These are phyloP conservation scores for Tolypocladium cylindrosporum DNA, from an alignment of 2,329 filamentous ascomycete genomes.

Conservation along the genomic window DNA sequence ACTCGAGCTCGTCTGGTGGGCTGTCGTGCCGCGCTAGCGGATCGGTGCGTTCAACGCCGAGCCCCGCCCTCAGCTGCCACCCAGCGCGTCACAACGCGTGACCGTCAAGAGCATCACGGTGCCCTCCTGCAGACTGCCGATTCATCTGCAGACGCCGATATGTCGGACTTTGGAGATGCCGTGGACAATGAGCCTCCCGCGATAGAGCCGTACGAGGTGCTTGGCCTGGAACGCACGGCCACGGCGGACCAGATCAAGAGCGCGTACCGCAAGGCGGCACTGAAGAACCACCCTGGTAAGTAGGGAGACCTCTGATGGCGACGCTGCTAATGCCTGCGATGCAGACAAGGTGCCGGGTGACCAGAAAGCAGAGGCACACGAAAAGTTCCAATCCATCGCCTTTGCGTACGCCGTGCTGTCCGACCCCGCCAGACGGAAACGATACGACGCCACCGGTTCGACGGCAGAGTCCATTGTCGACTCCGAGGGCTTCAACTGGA, in stretches of 20 bases:
- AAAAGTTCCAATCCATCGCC: constrained; percentile 79
- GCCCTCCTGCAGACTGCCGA: constrained; percentile 1
- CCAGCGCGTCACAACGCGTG: constrained; percentile 8
- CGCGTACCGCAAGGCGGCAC: constrained; percentile 82
- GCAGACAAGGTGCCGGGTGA: constrained; percentile 66
- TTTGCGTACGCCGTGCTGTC: constrained; percentile 93
- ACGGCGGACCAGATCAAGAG: constrained; percentile 74
- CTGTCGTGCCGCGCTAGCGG: neutral
- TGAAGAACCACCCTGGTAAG: constrained; percentile 77
- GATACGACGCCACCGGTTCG: constrained; percentile 84
- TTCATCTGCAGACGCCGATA: constrained; percentile 15
- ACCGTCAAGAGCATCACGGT: constrained; percentile 2
- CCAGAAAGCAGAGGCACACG: constrained; percentile 62
- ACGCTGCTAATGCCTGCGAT: constrained; percentile 7
- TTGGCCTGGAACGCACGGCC: constrained; percentile 61
- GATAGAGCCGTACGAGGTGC: constrained; percentile 70
- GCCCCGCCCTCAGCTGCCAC: neutral
- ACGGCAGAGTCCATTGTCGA: constrained; percentile 75
- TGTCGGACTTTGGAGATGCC: constrained; percentile 42
- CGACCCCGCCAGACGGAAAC: constrained; percentile 66
- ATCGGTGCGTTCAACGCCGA: constrained; percentile 3
- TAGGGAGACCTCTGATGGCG: neutral
- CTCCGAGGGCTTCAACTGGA: constrained; percentile 79
- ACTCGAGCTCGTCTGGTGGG: neutral
- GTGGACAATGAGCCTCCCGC: constrained; percentile 47